phyloP scores from a whole-genome alignment of 495 filamentous ascomycete species.

The Penicillium lagena region DNA sequence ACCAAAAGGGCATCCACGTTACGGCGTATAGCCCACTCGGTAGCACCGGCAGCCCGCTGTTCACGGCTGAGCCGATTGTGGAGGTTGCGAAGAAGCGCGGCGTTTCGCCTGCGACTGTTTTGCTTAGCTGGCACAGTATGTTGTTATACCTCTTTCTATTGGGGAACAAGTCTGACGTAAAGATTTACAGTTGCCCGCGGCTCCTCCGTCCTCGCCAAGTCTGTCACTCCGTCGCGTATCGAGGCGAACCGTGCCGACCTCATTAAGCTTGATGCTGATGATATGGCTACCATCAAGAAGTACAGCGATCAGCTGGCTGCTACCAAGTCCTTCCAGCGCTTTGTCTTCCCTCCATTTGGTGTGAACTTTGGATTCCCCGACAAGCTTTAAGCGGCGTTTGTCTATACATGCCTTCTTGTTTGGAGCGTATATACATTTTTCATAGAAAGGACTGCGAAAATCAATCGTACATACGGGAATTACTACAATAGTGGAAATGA shows the following conservation, averaged over 20 bases:
- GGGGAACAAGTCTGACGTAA: background rate
- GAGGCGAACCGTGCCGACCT: constrained; percentile 61
- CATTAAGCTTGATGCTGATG: constrained; percentile 58
- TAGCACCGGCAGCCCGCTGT: constrained; percentile 68
- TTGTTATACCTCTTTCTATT: constrained; percentile 3
- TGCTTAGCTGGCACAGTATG: constrained; percentile 72
- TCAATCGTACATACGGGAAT: no score
- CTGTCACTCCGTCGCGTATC: constrained; percentile 67
- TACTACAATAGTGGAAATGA: no score
- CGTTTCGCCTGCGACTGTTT: constrained; percentile 53
- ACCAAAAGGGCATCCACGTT: constrained; percentile 65
- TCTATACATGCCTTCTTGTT: background rate
- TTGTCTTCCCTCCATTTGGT: constrained; percentile 74
- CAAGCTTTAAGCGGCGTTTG: constrained; percentile 34
- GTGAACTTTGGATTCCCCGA: constrained; percentile 74
- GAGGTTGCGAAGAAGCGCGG: constrained; percentile 65
- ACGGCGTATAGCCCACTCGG: constrained; percentile 74
- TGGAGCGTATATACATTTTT: background rate
- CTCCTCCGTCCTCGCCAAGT: constrained; percentile 72
- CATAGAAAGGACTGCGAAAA: background rate
- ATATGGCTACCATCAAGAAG: constrained; percentile 57
- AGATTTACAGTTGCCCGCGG: constrained; percentile 55
- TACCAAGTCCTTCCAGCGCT: constrained; percentile 58
- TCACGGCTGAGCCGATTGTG: constrained; percentile 60
- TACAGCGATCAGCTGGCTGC: constrained; percentile 53